Evolutionary conservation across 2,329 filamentous ascomycete genomes (phyloP).

Genomic region (Botryotinia narcissicola): DNA sequence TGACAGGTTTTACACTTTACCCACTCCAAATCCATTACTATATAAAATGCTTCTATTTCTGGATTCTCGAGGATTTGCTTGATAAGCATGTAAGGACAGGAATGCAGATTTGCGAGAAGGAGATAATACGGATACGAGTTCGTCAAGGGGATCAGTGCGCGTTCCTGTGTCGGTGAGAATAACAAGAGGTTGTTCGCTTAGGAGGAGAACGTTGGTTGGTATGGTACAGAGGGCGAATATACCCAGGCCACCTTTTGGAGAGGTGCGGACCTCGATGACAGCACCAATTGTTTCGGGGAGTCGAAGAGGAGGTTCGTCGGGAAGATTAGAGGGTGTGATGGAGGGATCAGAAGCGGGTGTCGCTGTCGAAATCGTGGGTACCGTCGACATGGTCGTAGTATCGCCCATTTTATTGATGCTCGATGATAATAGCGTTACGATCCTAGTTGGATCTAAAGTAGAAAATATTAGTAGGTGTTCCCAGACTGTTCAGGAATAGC

Average conservation of each 20-base stretch:
- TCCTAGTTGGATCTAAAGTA: constrained; percentile 15
- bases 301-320: constrained; percentile 21
- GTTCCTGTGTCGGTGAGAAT: constrained; percentile 27
- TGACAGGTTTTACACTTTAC: constrained; percentile 17
- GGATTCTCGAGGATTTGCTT: constrained; percentile 23
- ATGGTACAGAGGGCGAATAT: constrained; percentile 31
- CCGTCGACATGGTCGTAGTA: background rate
- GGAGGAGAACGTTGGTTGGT: constrained; percentile 25
- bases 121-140: constrained; percentile 24
- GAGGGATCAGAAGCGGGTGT: background rate
- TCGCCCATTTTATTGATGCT: background rate
- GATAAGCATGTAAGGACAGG: constrained; percentile 25
- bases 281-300: constrained; percentile 30
- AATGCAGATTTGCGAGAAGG: constrained; percentile 21
- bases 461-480: constrained; percentile 24
- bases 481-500: constrained; percentile 13
- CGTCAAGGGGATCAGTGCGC: constrained; percentile 25
- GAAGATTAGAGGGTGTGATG: constrained; percentile 5
- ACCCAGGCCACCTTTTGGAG: constrained; percentile 29
- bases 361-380: background rate
- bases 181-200: constrained; percentile 31
- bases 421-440: background rate
- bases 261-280: constrained; percentile 26
- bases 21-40: constrained; percentile 31
- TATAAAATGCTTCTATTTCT: constrained; percentile 28